Evolutionary conservation across 2,329 filamentous ascomycete species (phyloP).

Genomic region (Xylaria sp.): DNA sequence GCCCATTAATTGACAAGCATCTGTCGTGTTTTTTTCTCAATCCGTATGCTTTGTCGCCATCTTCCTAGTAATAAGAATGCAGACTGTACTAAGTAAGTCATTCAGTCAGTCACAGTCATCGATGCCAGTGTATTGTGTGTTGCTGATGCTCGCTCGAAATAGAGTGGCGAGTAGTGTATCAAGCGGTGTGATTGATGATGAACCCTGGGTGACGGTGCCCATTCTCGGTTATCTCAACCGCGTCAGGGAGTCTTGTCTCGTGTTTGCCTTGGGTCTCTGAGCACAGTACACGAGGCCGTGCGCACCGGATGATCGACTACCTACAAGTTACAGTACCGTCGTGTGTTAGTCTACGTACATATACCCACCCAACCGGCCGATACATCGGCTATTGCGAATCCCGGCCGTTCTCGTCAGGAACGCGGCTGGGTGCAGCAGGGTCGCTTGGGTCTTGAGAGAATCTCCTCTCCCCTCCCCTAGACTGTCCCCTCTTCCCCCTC

Average conservation of each 20-base stretch:
- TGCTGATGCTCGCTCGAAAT: conserved; percentile 27
- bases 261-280: background rate
- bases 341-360: background rate
- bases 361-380: background rate
- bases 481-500: no score
- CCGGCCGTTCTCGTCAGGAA: conserved; percentile 16
- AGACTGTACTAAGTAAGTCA: background rate
- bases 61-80: conserved; percentile 1
- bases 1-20: background rate
- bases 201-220: conserved; percentile 26
- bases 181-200: conserved; percentile 34
- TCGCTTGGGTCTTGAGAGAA: conserved; percentile 23
- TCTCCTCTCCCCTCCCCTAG: background rate
- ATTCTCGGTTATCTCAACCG: conserved; percentile 37
- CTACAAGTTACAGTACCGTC: background rate
- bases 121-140: background rate
- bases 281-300: conserved; percentile 3
- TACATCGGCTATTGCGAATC: conserved; percentile 20
- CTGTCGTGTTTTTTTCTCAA: background rate
- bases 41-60: background rate
- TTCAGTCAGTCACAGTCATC: conserved; percentile 4
- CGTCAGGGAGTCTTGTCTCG: conserved; percentile 14
- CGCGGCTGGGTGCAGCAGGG: conserved; percentile 26
- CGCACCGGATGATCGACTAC: background rate
- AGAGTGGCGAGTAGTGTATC: conserved; percentile 32